Base-by-base conservation (phyloP, 176 grass and related monocot genomes). In the Pontederia crassipes region DNA sequence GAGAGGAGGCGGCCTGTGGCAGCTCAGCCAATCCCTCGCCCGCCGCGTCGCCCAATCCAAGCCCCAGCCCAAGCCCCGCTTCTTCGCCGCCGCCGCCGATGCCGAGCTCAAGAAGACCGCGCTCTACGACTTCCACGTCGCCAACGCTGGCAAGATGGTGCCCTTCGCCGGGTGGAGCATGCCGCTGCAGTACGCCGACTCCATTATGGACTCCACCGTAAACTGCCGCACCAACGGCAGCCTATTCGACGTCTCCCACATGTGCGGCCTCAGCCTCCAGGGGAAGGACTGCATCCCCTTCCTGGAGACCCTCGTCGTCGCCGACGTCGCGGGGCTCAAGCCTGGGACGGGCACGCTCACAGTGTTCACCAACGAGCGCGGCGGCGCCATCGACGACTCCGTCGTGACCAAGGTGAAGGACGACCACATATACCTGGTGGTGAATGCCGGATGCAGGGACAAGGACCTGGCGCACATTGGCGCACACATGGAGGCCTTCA, bases 181-280 rank as follows among this genome's bases (percentile, higher is more conserved):
- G 86, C 91, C 91, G 54, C 89, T 95, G 60, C 91, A 95, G 83
- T 95, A 95, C 83, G 83, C 70, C 75, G 91, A 95, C 76, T 80
- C 69, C 75, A 95, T 95, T 83, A 95, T 90, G 91, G 91, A 95
- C 61, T 95, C 91, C 64, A 95, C 91, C 46, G 45, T 90, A 27
- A 90, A 90, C 80, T 95, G 91, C 77, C 86, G 91, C 72, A 55
- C 86, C 60, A 48, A 81, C 62, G 91, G 77, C 11, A 28, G 91
- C 68, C 86, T 95, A 71, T 95, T 95, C 74, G 91, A 95, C 74
- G 91, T 95, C 61, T 86, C 91, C 72, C 91, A 91, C 76, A 97
- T 91, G 87, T 91, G 87, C 76, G 87, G 84, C 47, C 84, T 97
- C 78, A 97, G 84, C 73, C 84, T 91, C 55, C 48, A 40, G 11